Conservation (phyloP, 371 early-diverging fungal genomes). For the Mucor piriformis region DNA sequence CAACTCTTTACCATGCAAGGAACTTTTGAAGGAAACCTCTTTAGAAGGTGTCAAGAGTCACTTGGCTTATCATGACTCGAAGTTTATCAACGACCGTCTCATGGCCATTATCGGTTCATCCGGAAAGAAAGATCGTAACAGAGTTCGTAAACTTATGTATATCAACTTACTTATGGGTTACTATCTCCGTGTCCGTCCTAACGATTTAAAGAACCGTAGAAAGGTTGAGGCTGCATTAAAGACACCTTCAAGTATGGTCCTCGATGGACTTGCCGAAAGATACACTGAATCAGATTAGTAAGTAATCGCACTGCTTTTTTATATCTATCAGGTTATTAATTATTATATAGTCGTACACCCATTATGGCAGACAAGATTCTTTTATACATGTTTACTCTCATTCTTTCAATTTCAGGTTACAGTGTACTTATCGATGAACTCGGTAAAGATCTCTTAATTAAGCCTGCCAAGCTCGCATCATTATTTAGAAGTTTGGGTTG, state of each 20-base stretch:
- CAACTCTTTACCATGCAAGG: constrained; percentile 58
- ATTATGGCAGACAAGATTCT: constrained; percentile 77
- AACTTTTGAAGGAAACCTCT: constrained; percentile 51
- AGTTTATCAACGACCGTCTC: constrained; percentile 52
- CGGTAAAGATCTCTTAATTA: constrained; percentile 68
- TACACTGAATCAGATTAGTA: constrained; percentile 67
- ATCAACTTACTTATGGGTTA: constrained; percentile 74
- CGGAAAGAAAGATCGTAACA: constrained; percentile 67
- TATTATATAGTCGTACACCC: constrained; percentile 56
- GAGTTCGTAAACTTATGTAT: constrained; percentile 69
- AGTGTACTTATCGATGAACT: constrained; percentile 61
- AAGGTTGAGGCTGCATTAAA: constrained; percentile 52
- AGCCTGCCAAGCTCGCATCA: constrained; percentile 41
- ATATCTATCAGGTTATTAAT: neutral
- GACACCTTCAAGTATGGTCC: constrained; percentile 61
- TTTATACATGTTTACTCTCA: constrained; percentile 74
- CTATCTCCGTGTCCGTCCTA: constrained; percentile 53
- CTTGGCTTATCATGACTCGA: constrained; percentile 54
- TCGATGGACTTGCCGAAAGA: constrained; percentile 66
- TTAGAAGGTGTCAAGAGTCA: constrained; percentile 36
- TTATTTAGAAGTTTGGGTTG: constrained; percentile 59
- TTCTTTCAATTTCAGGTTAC: constrained; percentile 74
- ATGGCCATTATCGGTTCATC: constrained; percentile 44
- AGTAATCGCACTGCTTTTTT: constrained; percentile 5
- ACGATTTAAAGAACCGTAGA: constrained; percentile 56